A percentile compares a stretch with the other conserved stretches of the same genome.
These are phyloP conservation scores for Durusdinium trenchii DNA, from an alignment of 73 alveolate species.

Conservation along the genomic window DNA sequence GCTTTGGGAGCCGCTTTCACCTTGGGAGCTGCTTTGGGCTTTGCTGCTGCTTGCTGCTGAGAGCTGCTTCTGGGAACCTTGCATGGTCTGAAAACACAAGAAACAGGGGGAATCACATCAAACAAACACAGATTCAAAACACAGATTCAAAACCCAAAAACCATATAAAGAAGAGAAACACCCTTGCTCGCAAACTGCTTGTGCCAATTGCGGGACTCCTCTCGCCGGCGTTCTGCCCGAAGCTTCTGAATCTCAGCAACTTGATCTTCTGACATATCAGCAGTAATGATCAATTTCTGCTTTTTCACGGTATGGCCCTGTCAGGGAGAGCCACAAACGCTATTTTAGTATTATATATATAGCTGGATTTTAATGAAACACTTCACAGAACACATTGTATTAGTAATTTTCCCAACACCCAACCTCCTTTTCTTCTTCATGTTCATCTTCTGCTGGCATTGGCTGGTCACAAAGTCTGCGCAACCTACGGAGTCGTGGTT, in stretches of 20 bases:
- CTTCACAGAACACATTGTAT: neutral
- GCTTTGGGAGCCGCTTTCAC: neutral
- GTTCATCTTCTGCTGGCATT: neutral
- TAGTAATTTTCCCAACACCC: too few relatives aligned
- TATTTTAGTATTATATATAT: too few relatives aligned
- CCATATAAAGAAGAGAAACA: neutral
- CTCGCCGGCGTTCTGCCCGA: neutral
- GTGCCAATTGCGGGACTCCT: neutral
- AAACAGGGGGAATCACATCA: too few relatives aligned
- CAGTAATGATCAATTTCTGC: neutral
- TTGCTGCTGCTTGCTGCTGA: neutral
- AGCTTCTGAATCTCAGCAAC: neutral
- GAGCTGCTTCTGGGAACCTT: neutral
- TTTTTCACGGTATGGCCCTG: neutral
- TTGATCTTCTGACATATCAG: neutral
- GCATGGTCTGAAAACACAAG: neutral
- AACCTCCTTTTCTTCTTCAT: neutral
- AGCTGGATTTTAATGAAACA: too few relatives aligned
- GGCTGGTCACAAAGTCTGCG: neutral
- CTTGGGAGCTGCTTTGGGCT: neutral
- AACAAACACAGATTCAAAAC: neutral
- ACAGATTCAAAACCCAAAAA: too few relatives aligned
- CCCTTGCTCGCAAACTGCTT: neutral
- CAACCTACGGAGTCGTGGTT: neutral
- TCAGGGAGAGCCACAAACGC: too few relatives aligned